Evolutionary conservation across 345 rosid genomes (phyloP), one percentile per base, ranked within the genome.

Genomic region (Erysimum cheiranthoides): DNA sequence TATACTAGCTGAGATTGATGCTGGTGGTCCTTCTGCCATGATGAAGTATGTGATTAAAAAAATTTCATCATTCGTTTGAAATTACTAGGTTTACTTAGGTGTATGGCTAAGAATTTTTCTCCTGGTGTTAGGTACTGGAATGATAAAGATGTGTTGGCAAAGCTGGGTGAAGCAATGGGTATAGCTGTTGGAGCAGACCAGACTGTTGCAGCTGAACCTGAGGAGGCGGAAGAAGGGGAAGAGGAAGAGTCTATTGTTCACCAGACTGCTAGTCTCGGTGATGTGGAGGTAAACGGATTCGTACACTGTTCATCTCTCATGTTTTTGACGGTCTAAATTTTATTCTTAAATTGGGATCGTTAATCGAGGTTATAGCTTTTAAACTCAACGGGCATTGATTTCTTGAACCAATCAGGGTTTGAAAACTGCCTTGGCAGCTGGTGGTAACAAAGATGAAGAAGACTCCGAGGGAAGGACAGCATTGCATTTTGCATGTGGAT

Each of bases 141-240:
- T 79, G 97, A 92, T 74, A 87, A 90, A 81, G 97, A 89, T 0
- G 96, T 92, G 61, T 80, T 89, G 71, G 82, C 86, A 80, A 95
- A 95, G 87, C 78, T 92, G 75, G 98, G 99, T 36, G 96, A 92
- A 85, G 98, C 99, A 67, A 95, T 95, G 97, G 98, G 99, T 71
- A 79, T 90, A 25, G 88, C 93, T 30, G 91, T 75, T 80, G 72
- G 84, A 35, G 86, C 84, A 31, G 96, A 90, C 50, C 64, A 58
- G 57, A 45, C 4, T 73, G 74, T 17, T 73, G 84, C 87, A 11
- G 84, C 89, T 38, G 81, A 90, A 75, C 88, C 98, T 21, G 83
- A 84, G 21, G 89, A 79, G 25, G 49, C 66, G 0, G 92, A 86
- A 51, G 99, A 90, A 68, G 89, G n/a, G 1, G 96, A 85, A 70